phyloP scores from a whole-genome alignment of 164 flowering plant genomes.

The Annona squamosa region DNA sequence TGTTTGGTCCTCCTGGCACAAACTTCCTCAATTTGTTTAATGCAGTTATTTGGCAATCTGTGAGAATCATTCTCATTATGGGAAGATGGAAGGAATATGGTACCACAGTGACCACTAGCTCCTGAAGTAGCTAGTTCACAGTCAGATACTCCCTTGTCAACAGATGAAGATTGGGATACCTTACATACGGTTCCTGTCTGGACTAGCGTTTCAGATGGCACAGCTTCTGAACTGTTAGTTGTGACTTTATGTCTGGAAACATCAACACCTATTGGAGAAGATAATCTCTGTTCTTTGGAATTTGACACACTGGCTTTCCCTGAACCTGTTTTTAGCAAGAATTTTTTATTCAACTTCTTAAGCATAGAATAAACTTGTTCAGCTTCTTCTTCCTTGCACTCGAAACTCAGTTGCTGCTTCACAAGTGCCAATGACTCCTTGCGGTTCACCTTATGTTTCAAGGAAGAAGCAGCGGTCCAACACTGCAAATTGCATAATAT shows the following conservation, averaged over 20 bases:
- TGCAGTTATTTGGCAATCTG: conserved; percentile 9
- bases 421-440: conserved; percentile 48
- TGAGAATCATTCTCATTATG: conserved; percentile 1
- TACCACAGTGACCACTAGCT: too few species aligned
- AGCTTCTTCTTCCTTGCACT: conserved; percentile 54
- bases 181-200: neutral
- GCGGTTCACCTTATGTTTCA: conserved; percentile 41
- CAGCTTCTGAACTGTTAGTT: conserved; percentile 1
- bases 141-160: conserved; percentile 8
- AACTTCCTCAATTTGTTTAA: conserved; percentile 27
- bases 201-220: neutral
- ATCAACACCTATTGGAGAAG: conserved; percentile 7
- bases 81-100: too few species aligned
- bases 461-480: conserved; percentile 61
- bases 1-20: conserved; percentile 23
- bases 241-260: conserved; percentile 3
- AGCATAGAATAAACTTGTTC: conserved; percentile 38
- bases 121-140: conserved; percentile 4
- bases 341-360: conserved; percentile 33
- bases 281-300: neutral
- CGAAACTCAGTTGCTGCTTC: conserved; percentile 39
- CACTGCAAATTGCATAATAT: conserved; percentile 35
- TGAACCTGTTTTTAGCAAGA: conserved; percentile 11
- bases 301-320: neutral
- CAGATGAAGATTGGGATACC: neutral